A percentile compares a stretch with the other conserved stretches of the same genome.
phyloP scores from a whole-genome alignment of 331 rosid genomes.

The Cydonia oblonga region DNA sequence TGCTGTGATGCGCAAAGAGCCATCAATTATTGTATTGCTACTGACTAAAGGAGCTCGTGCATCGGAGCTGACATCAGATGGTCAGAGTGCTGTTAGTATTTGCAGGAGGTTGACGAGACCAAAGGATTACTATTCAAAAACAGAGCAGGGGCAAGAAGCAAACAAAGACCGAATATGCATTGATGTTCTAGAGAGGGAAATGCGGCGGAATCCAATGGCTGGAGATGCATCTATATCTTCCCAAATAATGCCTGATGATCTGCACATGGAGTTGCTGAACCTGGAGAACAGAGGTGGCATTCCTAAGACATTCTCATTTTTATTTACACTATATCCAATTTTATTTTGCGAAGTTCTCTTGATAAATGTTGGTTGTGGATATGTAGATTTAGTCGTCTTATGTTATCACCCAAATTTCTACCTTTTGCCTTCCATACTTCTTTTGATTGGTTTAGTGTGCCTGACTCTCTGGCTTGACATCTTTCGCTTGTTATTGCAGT shows the following conservation, averaged over 20 bases:
- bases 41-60: slow-evolving; percentile 35
- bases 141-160: slow-evolving; percentile 31
- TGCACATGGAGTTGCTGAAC: slow-evolving; percentile 34
- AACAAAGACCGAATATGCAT: slow-evolving; percentile 37
- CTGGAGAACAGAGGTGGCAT: slow-evolving; percentile 36
- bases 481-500: slow-evolving; percentile 16
- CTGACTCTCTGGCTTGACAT: not conserved
- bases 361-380: not conserved
- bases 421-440: not conserved
- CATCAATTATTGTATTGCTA: slow-evolving; percentile 32
- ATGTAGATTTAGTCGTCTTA: not conserved
- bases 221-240: slow-evolving; percentile 19
- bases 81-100: slow-evolving; percentile 35
- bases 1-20: slow-evolving; percentile 45
- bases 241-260: slow-evolving; percentile 30
- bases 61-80: slow-evolving; percentile 30
- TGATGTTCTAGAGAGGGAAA: slow-evolving; percentile 42
- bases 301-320: no score
- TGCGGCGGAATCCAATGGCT: slow-evolving; percentile 30
- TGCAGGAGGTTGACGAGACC: slow-evolving; percentile 40
- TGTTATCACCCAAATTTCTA: not conserved
- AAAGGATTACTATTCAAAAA: slow-evolving; percentile 35
- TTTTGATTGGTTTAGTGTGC: not conserved
- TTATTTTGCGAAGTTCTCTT: not conserved
- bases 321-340: no score